Conservation (phyloP, 1,139 yeast species). For the Spencermartinsiella ligniputridi region DNA sequence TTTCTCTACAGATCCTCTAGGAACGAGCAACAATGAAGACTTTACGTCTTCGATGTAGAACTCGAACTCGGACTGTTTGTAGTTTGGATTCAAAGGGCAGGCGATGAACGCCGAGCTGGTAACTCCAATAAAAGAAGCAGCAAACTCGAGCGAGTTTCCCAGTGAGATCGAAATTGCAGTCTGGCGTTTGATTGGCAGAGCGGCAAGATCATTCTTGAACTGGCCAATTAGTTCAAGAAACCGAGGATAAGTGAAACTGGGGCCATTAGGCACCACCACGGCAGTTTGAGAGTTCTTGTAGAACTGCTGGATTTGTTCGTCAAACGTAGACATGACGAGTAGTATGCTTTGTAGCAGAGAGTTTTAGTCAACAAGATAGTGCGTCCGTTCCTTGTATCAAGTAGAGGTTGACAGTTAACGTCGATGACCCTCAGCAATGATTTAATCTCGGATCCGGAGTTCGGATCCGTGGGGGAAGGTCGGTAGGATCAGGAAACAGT, state of each 20-base stretch:
- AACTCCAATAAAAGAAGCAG: constrained; percentile 49
- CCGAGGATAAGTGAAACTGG: constrained; percentile 27
- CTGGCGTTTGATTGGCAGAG: constrained; percentile 34
- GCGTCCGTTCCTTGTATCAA: too few species aligned
- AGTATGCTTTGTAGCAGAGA: too few species aligned
- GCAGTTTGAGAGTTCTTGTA: constrained; percentile 15
- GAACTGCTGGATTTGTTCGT: constrained; percentile 7
- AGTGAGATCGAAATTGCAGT: constrained; percentile 54
- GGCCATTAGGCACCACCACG: constrained; percentile 31
- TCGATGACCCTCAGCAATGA: too few species aligned
- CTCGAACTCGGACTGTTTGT: constrained; percentile 55
- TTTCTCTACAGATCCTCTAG: constrained; percentile 41
- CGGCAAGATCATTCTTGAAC: constrained; percentile 29
- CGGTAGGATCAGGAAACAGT: too few species aligned
- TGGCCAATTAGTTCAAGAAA: constrained; percentile 24
- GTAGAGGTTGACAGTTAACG: too few species aligned
- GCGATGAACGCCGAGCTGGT: constrained; percentile 54
- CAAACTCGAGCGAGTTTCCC: constrained; percentile 55
- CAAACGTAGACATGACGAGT: constrained; percentile 8
- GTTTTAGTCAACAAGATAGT: too few species aligned
- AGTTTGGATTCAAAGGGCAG: constrained; percentile 61
- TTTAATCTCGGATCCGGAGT: too few species aligned
- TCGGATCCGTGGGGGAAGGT: too few species aligned
- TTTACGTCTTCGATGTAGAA: constrained; percentile 57
- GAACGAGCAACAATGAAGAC: constrained; percentile 52